Evolutionary conservation across 257 asterid genomes (phyloP), one percentile per base, ranked within the genome.

Genomic region (Nemophila menziesii): DNA sequence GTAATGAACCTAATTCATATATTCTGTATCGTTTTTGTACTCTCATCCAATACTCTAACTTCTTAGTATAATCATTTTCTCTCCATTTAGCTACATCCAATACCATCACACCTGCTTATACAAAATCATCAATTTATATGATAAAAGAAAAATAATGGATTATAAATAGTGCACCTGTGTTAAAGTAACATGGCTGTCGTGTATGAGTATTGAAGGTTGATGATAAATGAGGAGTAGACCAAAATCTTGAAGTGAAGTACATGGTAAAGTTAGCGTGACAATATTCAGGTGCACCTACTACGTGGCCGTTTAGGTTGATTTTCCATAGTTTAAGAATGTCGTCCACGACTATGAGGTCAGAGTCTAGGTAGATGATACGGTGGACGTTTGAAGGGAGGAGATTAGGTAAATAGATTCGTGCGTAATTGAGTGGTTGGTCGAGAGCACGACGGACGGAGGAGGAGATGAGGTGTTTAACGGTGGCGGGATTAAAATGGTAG

Each of bases 161-260:
- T n/a, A n/a, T n/a, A n/a, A n/a, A n/a, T n/a, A n/a, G 75, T 85
- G 80, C 93, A 1, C 96, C 96, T 1, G 96, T 86, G 73, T 86
- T 86, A 73, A 86, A 86, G 14, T 86, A 86, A 18, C 94, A 82
- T 0, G 94, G 20, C 15, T 22, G 9, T 1, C 5, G 78, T 0
- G 5, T 53, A 0, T 84, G 72, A 40, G 46, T 55, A 20, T 55
- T 43, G 44, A 86, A 79, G 0, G 67, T 40, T 44, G 43, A 41
- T 51, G 75, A 52, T 44, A 40, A 20, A 0, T 78, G 81, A n/a
- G n/a, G n/a, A 42, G 55, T 71, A 0, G 78, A 55, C 96, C 94
- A 86, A 71, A 86, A 86, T 9, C 52, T 55, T 7, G 74, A 4
- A 4, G 94, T 82, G 66, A 86, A 86, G 61, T 86, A 86, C 22